A percentile compares a stretch with the other conserved stretches of the same genome.
These are phyloP conservation scores for Neophaeococcomyces aloes DNA, from an alignment of 2,329 filamentous ascomycete genomes.

Conservation along the genomic window DNA sequence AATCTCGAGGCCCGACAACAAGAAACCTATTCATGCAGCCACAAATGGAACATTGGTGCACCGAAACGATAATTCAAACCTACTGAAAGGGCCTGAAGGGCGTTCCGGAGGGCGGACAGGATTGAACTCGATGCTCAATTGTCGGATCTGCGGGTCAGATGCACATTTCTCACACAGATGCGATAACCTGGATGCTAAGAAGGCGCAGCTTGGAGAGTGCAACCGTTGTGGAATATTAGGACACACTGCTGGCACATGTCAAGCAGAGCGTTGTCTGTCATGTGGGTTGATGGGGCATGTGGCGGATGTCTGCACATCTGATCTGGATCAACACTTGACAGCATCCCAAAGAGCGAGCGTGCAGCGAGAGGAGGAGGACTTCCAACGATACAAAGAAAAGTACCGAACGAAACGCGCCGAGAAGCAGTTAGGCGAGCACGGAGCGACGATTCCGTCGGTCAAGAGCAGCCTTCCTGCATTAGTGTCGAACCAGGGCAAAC, in stretches of 20 bases:
- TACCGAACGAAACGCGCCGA: constrained; percentile 30
- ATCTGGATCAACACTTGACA: constrained; percentile 25
- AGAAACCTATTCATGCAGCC: neutral
- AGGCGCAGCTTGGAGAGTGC: constrained; percentile 30
- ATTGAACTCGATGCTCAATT: constrained; percentile 33
- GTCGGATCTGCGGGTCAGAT: constrained; percentile 37
- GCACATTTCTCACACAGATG: constrained; percentile 36
- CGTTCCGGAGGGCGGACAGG: constrained; percentile 36
- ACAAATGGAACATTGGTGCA: neutral
- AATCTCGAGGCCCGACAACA: neutral
- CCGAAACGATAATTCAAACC: neutral
- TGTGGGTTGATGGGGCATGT: constrained; percentile 37
- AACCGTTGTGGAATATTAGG: constrained; percentile 32
- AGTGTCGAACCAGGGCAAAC: constrained; percentile 10
- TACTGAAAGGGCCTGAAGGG: constrained; percentile 14
- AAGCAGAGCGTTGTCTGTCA: constrained; percentile 31
- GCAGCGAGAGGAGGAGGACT: constrained; percentile 29
- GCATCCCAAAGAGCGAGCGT: constrained; percentile 30
- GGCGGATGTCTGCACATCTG: constrained; percentile 25
- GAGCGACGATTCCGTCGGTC: constrained; percentile 33
- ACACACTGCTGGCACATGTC: constrained; percentile 31
- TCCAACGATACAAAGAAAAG: constrained; percentile 26
- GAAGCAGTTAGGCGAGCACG: constrained; percentile 35
- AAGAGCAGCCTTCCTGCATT: constrained; percentile 15
- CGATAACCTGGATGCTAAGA: constrained; percentile 34